Base-by-base conservation (phyloP, 73 alveolate genomes). In the Symbiodinium pilosum region DNA sequence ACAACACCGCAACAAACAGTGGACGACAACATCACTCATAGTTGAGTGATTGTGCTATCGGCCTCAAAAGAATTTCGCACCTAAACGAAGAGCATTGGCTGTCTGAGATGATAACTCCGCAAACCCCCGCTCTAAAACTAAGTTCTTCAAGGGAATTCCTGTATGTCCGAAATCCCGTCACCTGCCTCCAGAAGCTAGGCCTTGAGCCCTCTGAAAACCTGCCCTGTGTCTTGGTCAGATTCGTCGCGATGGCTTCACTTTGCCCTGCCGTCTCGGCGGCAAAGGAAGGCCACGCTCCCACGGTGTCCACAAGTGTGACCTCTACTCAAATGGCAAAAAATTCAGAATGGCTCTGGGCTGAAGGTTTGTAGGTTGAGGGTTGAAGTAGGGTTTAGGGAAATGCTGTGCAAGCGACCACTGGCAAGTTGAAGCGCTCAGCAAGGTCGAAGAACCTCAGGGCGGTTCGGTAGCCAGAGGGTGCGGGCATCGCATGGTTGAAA, bases 181-280 rank as follows among this genome's bases (percentile, higher is more conserved):
- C n/a, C n/a, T n/a, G n/a, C n/a, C n/a, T n/a, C n/a, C n/a, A n/a
- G n/a, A n/a, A n/a, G n/a, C n/a, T 47, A 47, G 64, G 64, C 16
- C 8, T 47, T 47, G 8, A 16, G 64, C 8, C 64, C 64, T 47
- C 16, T 8, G 8, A 47, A 16, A 16, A 16, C 28, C 68, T 16
- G 68, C 68, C 68, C 68, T 51, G 68, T 24, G 68, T 51, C 86
- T 73, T 73, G 39, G 91, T 83, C 38, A 41, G 43, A 42, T 83
- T 83, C 41, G 92, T 20, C 2, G 92, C 92, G 34, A 83, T 83
- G 39, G 92, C 92, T 40, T 83, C 92, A 69, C 92, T 83, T 40
- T 83, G 92, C 30, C 92, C 92, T 24, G 56, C 92, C 40, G 39
- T 83, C 68, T 83, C 92, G 0, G 92, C 56, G 41, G 56, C 69